phyloP scores from a whole-genome alignment of 2,329 filamentous ascomycete genomes.

The Bipolaris cookei region DNA sequence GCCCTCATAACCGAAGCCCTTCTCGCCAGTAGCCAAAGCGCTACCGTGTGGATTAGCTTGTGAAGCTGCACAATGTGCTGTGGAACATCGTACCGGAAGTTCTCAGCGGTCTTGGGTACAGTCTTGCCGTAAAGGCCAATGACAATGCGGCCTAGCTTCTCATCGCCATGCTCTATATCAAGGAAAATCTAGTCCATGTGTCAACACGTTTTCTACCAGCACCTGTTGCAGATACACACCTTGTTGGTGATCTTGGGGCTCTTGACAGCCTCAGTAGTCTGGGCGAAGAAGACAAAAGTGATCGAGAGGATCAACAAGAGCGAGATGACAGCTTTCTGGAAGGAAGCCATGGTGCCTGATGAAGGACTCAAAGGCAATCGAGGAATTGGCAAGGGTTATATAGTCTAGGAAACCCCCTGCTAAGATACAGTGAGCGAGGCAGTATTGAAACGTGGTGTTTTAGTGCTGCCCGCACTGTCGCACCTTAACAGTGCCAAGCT shows the following conservation, averaged over 20 bases:
- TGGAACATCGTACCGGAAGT: constrained; percentile 59
- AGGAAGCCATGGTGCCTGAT: constrained; percentile 70
- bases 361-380: constrained; percentile 20
- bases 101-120: constrained; percentile 75
- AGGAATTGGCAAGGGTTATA: constrained; percentile 33
- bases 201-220: not conserved
- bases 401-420: constrained; percentile 28
- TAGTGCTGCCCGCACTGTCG: constrained; percentile 26
- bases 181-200: constrained; percentile 69
- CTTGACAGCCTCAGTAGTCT: constrained; percentile 54
- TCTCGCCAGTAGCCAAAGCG: constrained; percentile 81
- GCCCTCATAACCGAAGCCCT: constrained; percentile 82
- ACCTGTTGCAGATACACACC: constrained; percentile 53
- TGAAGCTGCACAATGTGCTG: not conserved
- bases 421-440: constrained; percentile 18
- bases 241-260: constrained; percentile 96
- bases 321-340: constrained; percentile 73
- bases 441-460: constrained; percentile 45
- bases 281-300: constrained; percentile 47
- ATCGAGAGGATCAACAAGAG: constrained; percentile 78
- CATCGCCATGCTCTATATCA: constrained; percentile 78
- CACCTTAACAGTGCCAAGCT: constrained; percentile 10
- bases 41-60: constrained; percentile 56
- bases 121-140: constrained; percentile 89
- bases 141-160: constrained; percentile 75